phyloP scores from a whole-genome alignment of 2,329 filamentous ascomycete genomes.

The Alternaria triticina region DNA sequence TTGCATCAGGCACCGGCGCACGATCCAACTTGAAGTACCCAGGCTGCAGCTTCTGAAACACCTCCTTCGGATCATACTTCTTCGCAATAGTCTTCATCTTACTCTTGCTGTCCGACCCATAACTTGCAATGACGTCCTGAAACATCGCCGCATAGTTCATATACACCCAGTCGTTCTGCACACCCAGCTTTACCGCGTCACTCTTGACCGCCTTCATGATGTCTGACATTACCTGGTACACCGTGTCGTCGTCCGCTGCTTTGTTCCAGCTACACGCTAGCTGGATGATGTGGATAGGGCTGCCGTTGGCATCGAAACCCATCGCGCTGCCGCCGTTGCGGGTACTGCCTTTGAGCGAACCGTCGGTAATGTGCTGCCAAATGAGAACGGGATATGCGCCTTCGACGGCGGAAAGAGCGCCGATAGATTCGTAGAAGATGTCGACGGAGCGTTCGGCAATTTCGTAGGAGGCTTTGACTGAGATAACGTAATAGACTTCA shows the following conservation, averaged over 20 bases:
- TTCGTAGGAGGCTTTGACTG: slow-evolving; percentile 15
- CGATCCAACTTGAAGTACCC: slow-evolving; percentile 53
- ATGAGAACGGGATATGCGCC: slow-evolving; percentile 13
- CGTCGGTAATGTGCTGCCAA: slow-evolving; percentile 24
- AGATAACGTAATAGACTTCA: slow-evolving; percentile 18
- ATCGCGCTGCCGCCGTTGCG: slow-evolving; percentile 26
- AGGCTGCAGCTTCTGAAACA: slow-evolving; percentile 52
- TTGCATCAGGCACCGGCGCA: not conserved
- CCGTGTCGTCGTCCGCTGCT: slow-evolving; percentile 19
- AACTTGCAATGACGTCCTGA: slow-evolving; percentile 52
- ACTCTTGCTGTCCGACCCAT: slow-evolving; percentile 41
- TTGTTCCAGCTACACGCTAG: slow-evolving; percentile 25
- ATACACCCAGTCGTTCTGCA: slow-evolving; percentile 47
- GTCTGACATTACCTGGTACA: slow-evolving; percentile 16
- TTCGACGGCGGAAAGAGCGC: slow-evolving; percentile 1
- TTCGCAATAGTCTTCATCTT: slow-evolving; percentile 43
- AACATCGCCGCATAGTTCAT: slow-evolving; percentile 57
- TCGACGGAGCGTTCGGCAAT: slow-evolving; percentile 16
- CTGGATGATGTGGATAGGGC: slow-evolving; percentile 26
- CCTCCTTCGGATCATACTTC: slow-evolving; percentile 50
- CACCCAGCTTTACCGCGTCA: slow-evolving; percentile 5
- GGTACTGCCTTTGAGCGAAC: slow-evolving; percentile 27
- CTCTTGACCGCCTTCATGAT: slow-evolving; percentile 16
- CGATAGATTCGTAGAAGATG: slow-evolving; percentile 13
- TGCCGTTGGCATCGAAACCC: slow-evolving; percentile 19